A percentile compares a stretch with the other conserved stretches of the same genome.
phyloP scores from a whole-genome alignment of 805 yeast species.

The Kluyveromyces aestuarii region DNA sequence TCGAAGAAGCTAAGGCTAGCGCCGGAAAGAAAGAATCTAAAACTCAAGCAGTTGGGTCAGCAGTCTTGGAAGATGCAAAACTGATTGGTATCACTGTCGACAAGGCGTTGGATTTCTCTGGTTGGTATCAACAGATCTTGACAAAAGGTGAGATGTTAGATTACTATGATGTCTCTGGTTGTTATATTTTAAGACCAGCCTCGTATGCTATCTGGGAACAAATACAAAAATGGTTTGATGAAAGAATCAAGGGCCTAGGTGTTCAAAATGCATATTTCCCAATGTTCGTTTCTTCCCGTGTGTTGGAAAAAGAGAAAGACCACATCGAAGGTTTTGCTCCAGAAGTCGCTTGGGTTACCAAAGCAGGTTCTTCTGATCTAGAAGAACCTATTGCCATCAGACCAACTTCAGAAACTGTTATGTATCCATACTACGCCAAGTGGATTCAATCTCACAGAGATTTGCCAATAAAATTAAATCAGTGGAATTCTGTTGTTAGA shows the following conservation, averaged over 20 bases:
- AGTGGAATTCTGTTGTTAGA: conserved; percentile 99
- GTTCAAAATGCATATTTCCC: conserved; percentile 97
- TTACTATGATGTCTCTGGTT: conserved; percentile 97
- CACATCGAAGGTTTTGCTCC: conserved; percentile 99
- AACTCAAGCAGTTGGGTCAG: conserved; percentile 27
- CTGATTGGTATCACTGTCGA: conserved; percentile 94
- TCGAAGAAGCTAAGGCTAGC: conserved; percentile 23
- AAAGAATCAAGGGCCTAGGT: conserved; percentile 73
- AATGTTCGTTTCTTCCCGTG: conserved; percentile 90
- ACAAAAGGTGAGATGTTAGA: conserved; percentile 98
- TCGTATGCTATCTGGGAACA: conserved; percentile 92
- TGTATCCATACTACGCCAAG: conserved; percentile 98
- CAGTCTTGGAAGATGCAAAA: conserved; percentile 74
- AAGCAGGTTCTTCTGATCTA: conserved; percentile 86
- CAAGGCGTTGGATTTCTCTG: conserved; percentile 84
- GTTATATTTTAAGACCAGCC: conserved; percentile 94
- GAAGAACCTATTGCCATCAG: conserved; percentile 99
- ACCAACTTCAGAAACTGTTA: conserved; percentile 98
- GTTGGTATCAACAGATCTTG: conserved; percentile 95
- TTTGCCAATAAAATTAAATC: conserved; percentile 90
- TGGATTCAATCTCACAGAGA: conserved; percentile 99
- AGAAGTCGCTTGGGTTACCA: conserved; percentile 99
- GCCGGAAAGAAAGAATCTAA: conserved; percentile 18
- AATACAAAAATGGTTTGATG: conserved; percentile 83
- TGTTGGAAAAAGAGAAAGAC: conserved; percentile 94